Percentiles rank a stretch among this genome's conserved stretches.
These are phyloP conservation scores for Actinidia arguta DNA, from an alignment of 179 eudicot species.

Conservation along the genomic window DNA sequence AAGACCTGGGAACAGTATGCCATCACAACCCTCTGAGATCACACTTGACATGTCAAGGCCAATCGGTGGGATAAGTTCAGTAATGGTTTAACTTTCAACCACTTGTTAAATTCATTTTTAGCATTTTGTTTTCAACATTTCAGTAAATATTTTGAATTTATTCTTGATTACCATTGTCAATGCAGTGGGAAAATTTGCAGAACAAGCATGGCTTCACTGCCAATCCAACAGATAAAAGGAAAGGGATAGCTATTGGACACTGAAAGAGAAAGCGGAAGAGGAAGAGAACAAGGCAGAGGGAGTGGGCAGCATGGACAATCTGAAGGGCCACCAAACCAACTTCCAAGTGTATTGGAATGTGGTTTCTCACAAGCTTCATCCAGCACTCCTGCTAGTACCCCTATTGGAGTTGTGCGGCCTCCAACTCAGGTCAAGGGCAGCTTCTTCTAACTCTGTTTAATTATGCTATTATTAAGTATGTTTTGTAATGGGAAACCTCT, in stretches of 20 bases:
- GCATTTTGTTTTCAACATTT: not conserved
- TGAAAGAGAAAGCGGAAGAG: not conserved
- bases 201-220: not conserved
- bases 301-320: not conserved
- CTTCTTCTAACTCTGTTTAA: no score
- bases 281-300: not conserved
- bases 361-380: not conserved
- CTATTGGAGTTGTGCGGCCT: no score
- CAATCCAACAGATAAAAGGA: not conserved
- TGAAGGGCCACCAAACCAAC: not conserved
- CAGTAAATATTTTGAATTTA: not conserved
- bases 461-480: no score
- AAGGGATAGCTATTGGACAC: not conserved
- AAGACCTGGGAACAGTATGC: not conserved
- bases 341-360: not conserved
- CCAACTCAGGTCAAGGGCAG: not conserved
- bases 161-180: no score
- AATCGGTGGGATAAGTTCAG: not conserved
- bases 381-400: not conserved
- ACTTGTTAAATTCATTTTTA: not conserved
- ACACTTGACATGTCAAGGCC: not conserved
- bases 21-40: not conserved
- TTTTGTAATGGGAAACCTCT: no score
- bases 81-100: not conserved
- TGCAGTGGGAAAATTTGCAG: not conserved